Base-by-base conservation (phyloP, 2,329 filamentous ascomycete species). In the Sarocladiaceae sp. region DNA sequence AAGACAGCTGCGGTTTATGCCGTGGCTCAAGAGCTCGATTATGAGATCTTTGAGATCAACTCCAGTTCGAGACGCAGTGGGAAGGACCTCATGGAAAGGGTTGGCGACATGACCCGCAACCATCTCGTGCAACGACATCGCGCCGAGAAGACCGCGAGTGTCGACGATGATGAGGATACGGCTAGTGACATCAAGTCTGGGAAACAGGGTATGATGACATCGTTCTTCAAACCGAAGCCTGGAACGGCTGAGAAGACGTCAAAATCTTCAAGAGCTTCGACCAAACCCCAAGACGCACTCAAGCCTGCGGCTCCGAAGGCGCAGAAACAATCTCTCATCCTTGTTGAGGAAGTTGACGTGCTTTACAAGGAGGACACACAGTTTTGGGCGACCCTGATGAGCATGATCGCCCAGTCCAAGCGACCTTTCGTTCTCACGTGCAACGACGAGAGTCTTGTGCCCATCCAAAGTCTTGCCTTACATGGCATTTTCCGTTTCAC, bases 81-180 rank as follows among this genome's bases (percentile, higher is more conserved):
- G 28, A 94, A 87, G 65, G 94, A 99, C 61, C 84, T 99, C 46
- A 66, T 96, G 29, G 94, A 99, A 61, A 89, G 82, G 59, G 90
- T 99, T 40, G 95, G 94, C 36, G 91, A 99, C 68, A 97, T 99
- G 93, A 94, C 91, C 3, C 86, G 86, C 55, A 97, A 99, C 61
- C 94, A 99, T 67, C 78, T 96, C 2, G 93, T 99, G 18, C 76
- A 77, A 51, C 75, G 72, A 47, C 73, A 74, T 53, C 72, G 61
- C 17, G 60, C 66, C 33, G 64, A 68, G 15, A 44, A 58, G 11
- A 44, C 70, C n/a, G 55, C 54, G 1, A 53, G 60, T 10, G 62
- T 53, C 1, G 55, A 62, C 8, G 62, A 59, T 15, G 62, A 66
- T 11, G 62, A 64, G 18, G 65, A 67, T 8, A 63, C 67, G 18